Base-by-base conservation (phyloP, 768 basidiomycete genomes). In the Baorangia bicolor region DNA sequence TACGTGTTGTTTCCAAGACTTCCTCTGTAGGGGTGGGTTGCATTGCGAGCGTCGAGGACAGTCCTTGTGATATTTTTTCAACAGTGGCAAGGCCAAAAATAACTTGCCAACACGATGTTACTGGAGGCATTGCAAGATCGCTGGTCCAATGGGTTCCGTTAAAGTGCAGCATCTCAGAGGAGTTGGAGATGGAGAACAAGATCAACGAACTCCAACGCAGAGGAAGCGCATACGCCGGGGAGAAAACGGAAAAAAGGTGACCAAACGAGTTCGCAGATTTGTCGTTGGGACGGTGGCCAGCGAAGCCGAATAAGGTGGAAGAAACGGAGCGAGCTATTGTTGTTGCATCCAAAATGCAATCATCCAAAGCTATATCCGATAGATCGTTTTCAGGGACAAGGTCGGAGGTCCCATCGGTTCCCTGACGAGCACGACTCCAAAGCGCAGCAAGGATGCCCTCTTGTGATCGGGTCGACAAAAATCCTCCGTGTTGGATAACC, bases 161-260 rank as follows among this genome's bases (percentile, higher is more conserved):
- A 4, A 37, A n/a, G 28, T 30, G 33, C 10, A 18, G 23, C 2
- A 11, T 35, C 31, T 49, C 49, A 23, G 45, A 49, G 18, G 63
- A 50, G 13, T 65, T 63, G 54, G 63, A 63, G 12, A 75, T 60
- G 20, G 77, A 75, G 39, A 82, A 65, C 14, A 80, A 56, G 6
- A 68, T 48, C 9, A 83, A 57, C 44, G 75, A 77, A 37, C 57
- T 67, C 82, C 82, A 83, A 10, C 78, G 77, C 23, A 57, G 54
- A 27, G 71, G 65, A 31, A 66, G 55, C 1, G 75, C 38, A 23
- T 71, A 33, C 2, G 38, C 39, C 4, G 75, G 64, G n/a, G 69
- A 63, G 49, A 81, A 73, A 39, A 55, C 57, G 20, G 63, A 45
- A 28, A 58, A 39, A 37, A 69, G 49, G 18, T 48, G 14, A 10